These are phyloP conservation scores for Phytopythium ostracodes DNA, from an alignment of 352 stramenopile species.

Conservation along the genomic window DNA sequence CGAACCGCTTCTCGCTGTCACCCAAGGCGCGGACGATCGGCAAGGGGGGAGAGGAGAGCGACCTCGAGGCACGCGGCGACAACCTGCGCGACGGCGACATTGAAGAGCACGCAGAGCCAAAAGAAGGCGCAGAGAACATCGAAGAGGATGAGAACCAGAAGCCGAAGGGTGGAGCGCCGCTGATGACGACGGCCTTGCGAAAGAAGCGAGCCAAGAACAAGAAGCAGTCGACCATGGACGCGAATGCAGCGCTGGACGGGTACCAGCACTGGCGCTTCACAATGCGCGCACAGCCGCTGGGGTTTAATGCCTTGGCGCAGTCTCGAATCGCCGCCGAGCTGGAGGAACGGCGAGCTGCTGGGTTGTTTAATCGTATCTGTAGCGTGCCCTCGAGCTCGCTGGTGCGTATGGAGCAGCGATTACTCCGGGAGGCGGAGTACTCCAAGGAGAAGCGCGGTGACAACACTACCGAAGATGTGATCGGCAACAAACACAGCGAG, in stretches of 20 bases:
- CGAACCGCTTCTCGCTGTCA: slow-evolving; percentile 7
- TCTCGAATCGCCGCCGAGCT: background rate
- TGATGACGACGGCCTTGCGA: background rate
- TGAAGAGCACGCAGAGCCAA: background rate
- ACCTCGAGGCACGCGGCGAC: background rate
- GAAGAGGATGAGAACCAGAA: background rate
- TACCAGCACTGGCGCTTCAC: slow-evolving; percentile 3
- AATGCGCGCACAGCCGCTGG: background rate
- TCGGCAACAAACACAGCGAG: background rate
- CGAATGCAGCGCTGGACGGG: background rate
- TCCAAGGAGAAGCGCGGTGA: background rate
- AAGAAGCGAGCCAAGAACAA: background rate
- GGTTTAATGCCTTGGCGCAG: background rate
- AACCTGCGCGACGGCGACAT: background rate
- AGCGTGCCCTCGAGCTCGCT: background rate
- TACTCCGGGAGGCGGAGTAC: background rate
- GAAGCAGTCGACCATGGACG: background rate
- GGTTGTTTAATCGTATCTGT: background rate
- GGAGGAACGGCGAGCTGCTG: background rate
- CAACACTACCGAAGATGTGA: background rate
- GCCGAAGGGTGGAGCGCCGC: too few species aligned
- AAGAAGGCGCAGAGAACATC: background rate
- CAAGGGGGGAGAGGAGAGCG: background rate
- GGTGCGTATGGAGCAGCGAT: slow-evolving; percentile 5
- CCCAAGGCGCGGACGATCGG: background rate